phyloP scores from a whole-genome alignment of 257 asterid species.

The Osmanthus fragrans region DNA sequence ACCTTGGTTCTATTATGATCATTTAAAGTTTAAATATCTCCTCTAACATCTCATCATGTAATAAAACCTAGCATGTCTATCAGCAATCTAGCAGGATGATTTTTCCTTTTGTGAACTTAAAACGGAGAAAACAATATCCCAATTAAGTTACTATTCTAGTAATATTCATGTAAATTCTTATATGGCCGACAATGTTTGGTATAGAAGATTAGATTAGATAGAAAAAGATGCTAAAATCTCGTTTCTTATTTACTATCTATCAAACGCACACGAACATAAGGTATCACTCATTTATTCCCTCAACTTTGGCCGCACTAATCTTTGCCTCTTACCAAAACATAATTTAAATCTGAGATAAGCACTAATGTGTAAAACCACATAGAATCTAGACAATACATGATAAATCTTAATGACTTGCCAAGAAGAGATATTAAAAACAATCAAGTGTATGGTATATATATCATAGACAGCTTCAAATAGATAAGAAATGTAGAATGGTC shows the following conservation, averaged over 20 bases:
- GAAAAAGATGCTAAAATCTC: not conserved
- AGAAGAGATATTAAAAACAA: not conserved
- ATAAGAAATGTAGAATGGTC: constrained; percentile 1
- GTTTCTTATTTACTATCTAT: not conserved
- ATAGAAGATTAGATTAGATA: not conserved
- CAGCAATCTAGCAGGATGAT: not conserved
- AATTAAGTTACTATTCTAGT: not conserved
- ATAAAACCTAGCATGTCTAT: not conserved
- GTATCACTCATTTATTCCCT: not conserved
- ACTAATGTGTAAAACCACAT: not conserved
- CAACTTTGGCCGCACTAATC: not conserved
- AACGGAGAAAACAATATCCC: not conserved
- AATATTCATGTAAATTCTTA: not conserved
- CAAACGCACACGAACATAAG: too few species aligned
- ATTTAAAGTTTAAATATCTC: not conserved
- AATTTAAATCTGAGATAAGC: not conserved
- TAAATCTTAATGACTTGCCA: not conserved
- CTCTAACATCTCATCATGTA: not conserved
- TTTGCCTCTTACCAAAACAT: not conserved
- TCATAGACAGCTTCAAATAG: not conserved
- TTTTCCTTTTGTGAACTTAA: not conserved
- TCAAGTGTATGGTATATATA: not conserved
- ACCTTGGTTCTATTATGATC: not conserved
- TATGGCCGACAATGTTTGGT: not conserved
- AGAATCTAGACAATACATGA: not conserved